These are phyloP conservation scores for Furcasterigmium sp. DNA, from an alignment of 2,329 filamentous ascomycete species.

Conservation along the genomic window DNA sequence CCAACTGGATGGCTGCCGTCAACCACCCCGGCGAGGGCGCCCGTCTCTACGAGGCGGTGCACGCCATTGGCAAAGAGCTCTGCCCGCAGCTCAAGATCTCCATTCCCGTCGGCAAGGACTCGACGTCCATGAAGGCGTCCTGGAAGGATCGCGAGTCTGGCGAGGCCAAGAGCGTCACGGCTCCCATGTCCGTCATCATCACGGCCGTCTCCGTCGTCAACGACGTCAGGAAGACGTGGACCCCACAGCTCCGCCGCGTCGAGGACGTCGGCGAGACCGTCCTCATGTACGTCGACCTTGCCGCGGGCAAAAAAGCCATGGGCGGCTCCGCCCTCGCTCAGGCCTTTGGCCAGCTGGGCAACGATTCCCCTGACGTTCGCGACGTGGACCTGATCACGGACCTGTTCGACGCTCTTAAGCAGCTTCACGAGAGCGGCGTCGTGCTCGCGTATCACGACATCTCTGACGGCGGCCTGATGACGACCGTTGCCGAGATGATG, in stretches of 20 bases:
- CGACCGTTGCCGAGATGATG: conserved; percentile 94
- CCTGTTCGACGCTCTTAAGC: conserved; percentile 80
- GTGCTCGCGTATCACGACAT: conserved; percentile 94
- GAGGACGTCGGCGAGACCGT: conserved; percentile 88
- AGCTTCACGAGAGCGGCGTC: conserved; percentile 52
- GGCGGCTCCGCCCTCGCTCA: conserved; percentile 91
- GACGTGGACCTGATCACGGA: conserved; percentile 77
- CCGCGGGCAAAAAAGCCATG: conserved; percentile 71
- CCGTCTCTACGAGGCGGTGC: conserved; percentile 86
- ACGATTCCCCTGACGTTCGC: conserved; percentile 80
- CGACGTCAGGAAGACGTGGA: conserved; percentile 85
- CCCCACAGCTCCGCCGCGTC: conserved; percentile 73
- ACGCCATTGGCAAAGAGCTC: conserved; percentile 87
- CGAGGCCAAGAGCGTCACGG: conserved; percentile 78
- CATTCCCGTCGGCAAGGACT: conserved; percentile 97
- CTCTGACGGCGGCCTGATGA: conserved; percentile 88
- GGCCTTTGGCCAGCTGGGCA: conserved; percentile 78
- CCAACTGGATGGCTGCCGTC: conserved; percentile 99
- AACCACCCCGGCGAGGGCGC: conserved; percentile 90
- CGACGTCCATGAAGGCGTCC: conserved; percentile 97
- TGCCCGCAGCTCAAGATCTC: conserved; percentile 87
- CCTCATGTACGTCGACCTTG: conserved; percentile 87
- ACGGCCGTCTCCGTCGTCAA: conserved; percentile 84
- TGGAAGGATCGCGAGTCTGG: conserved; percentile 71
- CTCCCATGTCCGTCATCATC: conserved; percentile 85